Evolutionary conservation across 192 early-diverging fungal genomes (phyloP), one percentile per base, ranked within the genome.

Genomic region (Gaertneriomyces sp.): DNA sequence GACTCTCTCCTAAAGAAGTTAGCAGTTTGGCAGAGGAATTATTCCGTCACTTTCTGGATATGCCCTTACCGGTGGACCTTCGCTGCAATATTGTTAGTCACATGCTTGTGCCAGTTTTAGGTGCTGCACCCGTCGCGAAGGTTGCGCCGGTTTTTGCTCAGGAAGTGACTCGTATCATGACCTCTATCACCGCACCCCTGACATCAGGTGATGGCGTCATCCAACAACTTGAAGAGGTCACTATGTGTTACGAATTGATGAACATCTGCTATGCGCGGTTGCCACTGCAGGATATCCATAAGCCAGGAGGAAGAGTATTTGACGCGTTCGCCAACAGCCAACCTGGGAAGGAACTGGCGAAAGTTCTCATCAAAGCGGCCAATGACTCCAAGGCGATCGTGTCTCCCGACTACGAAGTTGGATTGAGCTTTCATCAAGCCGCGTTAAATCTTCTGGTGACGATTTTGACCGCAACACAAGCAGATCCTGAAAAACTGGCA

Each of bases 391-490:
- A 68, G 20, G 65, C 58, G 4, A 16, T 62, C 14, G 61, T 14
- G 4, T n/a, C 17, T 11, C 17, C 41, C 7, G 62, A 63, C 10
- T 45, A 58, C 2, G n/a, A 68, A 47, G 12, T 49, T 12, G 47
- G 47, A n/a, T n/a, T 60, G 10, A 4, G 19, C 6, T 84, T 58
- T 58, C 80, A 86, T 50, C 84, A 80, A 19, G 70, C 81, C 3
- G 84, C 86, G 0, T 90, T 81, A 50, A 83, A 81, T 61, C 80
- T 82, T 1, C 58, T 81, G 8, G 78, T 81, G 0, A 70, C 85
- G 20, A 77, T 75, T 11, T 75, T 89, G n/a, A 20, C 79, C 25
- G 72, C 78, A 58, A 90, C 87, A 4, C 84, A 88, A 64, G 75
- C 62, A 10, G 79, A 76, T 33, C 25, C 25, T 33, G 19, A 50